Evolutionary conservation across 1,139 yeast species (phyloP).

Genomic region (Nakaseomyces sp.): DNA sequence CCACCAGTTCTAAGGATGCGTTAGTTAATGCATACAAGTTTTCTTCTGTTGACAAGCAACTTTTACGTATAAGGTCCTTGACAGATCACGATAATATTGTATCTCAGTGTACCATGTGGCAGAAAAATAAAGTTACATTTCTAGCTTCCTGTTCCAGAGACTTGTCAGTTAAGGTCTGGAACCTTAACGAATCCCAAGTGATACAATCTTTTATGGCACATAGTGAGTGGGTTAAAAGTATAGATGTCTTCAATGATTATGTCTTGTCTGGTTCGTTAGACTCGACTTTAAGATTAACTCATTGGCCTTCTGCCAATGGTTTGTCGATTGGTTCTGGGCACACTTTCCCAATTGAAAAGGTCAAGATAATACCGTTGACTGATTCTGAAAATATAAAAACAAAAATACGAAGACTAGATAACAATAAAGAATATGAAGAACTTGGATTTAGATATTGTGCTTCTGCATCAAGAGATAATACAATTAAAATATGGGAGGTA

Average conservation of each 20-base stretch:
- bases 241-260: slow-evolving; percentile 48
- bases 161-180: slow-evolving; percentile 68
- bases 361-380: slow-evolving; percentile 51
- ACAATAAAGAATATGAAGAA: slow-evolving; percentile 24
- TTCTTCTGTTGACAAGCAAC: slow-evolving; percentile 34
- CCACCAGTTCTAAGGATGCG: slow-evolving; percentile 40
- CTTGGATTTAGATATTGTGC: slow-evolving; percentile 61
- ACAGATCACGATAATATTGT: slow-evolving; percentile 90
- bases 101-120: slow-evolving; percentile 47
- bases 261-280: slow-evolving; percentile 76
- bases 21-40: slow-evolving; percentile 43
- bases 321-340: slow-evolving; percentile 66
- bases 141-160: slow-evolving; percentile 76
- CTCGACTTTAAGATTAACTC: slow-evolving; percentile 60
- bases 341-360: slow-evolving; percentile 73
- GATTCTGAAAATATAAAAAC: neutral
- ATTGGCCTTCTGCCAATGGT: slow-evolving; percentile 59
- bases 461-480: slow-evolving; percentile 76
- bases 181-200: slow-evolving; percentile 60
- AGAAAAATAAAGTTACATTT: slow-evolving; percentile 11
- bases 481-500: slow-evolving; percentile 66
- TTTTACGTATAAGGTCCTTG: slow-evolving; percentile 53
- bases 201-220: slow-evolving; percentile 64
- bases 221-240: slow-evolving; percentile 78
- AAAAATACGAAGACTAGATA: slow-evolving; percentile 17